Evolutionary conservation across 257 asterid genomes (phyloP).

Genomic region (Petunia axillaris): DNA sequence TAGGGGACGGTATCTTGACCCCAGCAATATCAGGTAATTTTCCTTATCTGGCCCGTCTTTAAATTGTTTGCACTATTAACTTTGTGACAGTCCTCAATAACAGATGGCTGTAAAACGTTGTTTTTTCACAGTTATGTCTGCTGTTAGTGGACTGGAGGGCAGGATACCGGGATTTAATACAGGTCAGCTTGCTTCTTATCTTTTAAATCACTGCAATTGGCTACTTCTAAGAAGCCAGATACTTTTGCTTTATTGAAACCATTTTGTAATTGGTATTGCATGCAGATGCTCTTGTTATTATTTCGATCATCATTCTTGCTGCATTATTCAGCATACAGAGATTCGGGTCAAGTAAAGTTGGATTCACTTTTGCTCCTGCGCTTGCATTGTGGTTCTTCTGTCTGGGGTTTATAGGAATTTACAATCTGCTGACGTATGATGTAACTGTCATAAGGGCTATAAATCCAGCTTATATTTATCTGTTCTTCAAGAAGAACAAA

Average conservation of each 20-base stretch:
- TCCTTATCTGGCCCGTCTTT: neutral
- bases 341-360: slow-evolving; percentile 89
- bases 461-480: slow-evolving; percentile 82
- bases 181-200: slow-evolving; percentile 45
- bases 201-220: neutral
- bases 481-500: slow-evolving; percentile 74
- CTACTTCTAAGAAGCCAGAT: neutral
- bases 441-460: slow-evolving; percentile 71
- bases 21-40: slow-evolving; percentile 91
- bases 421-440: slow-evolving; percentile 74
- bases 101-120: neutral
- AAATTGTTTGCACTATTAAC: neutral
- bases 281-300: slow-evolving; percentile 86
- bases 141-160: slow-evolving; percentile 92
- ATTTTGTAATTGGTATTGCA: slow-evolving; percentile 22
- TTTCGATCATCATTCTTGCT: slow-evolving; percentile 77
- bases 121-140: slow-evolving; percentile 83
- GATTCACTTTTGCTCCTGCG: slow-evolving; percentile 89
- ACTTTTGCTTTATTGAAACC: neutral
- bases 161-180: slow-evolving; percentile 82
- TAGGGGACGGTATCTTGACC: slow-evolving; percentile 93
- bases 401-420: slow-evolving; percentile 81
- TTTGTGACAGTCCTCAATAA: neutral
- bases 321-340: slow-evolving; percentile 86
- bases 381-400: slow-evolving; percentile 90